These are phyloP conservation scores for Phytophthora pinifolia DNA, from an alignment of 352 stramenopile species.

Conservation along the genomic window DNA sequence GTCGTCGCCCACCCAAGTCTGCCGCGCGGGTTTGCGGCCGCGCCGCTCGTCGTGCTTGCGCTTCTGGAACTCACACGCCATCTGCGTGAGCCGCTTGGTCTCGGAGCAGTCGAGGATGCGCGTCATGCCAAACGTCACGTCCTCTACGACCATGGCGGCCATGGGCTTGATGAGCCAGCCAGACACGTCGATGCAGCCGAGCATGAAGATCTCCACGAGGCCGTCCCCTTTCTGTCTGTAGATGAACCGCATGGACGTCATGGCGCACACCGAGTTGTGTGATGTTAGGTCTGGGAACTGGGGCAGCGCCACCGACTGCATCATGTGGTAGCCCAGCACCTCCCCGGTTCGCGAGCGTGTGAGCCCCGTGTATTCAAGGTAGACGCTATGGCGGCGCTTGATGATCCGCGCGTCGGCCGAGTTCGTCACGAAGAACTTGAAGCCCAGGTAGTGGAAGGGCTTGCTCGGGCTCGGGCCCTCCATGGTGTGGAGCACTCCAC, in stretches of 20 bases:
- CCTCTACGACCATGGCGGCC: conserved; percentile 34
- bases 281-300: conserved; percentile 39
- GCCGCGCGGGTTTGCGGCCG: conserved; percentile 17
- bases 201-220: conserved; percentile 52
- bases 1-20: conserved; percentile 13
- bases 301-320: conserved; percentile 50
- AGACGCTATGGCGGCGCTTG: conserved; percentile 46
- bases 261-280: conserved; percentile 44
- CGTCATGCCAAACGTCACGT: conserved; percentile 38
- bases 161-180: conserved; percentile 37
- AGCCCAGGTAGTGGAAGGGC: conserved; percentile 54
- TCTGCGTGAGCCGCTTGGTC: conserved; percentile 45
- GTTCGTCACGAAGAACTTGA: conserved; percentile 59
- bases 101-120: conserved; percentile 43
- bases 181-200: conserved; percentile 37
- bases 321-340: conserved; percentile 48
- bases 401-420: conserved; percentile 37
- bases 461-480: conserved; percentile 30
- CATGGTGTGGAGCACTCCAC: conserved; percentile 29
- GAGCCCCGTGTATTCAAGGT: conserved; percentile 46
- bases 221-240: conserved; percentile 43
- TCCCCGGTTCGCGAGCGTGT: conserved; percentile 35
- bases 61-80: conserved; percentile 39
- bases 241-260: conserved; percentile 43
- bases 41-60: conserved; percentile 28